A percentile compares a stretch with the other conserved stretches of the same genome.
Conservation (phyloP, 1,139 yeast species). For the Trichomonascaceae sp. region DNA sequence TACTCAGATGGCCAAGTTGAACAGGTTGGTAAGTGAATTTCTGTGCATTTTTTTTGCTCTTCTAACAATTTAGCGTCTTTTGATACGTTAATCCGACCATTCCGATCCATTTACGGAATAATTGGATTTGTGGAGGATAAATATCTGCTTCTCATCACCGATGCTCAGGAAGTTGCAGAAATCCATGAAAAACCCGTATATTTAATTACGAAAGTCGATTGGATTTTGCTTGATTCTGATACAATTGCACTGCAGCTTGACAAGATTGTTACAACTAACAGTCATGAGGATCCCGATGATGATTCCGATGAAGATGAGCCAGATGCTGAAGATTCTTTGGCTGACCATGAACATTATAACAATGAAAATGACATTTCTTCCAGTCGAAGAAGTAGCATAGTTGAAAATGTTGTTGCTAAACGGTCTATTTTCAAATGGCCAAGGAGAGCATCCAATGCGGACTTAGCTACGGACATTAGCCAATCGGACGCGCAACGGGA, state of each 20-base stretch:
- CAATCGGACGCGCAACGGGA: not conserved
- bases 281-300: not conserved
- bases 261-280: not conserved
- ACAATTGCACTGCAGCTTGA: not conserved
- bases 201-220: constrained; percentile 13
- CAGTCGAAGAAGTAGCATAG: constrained; percentile 5
- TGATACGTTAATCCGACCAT: not conserved
- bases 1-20: constrained; percentile 3
- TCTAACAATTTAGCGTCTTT: not conserved
- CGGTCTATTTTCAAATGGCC: not conserved
- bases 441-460: not conserved
- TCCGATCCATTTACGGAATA: constrained; percentile 14
- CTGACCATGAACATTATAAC: not conserved
- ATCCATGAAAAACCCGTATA: constrained; percentile 15
- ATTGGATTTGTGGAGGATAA: constrained; percentile 21
- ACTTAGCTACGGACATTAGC: not conserved
- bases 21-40: not conserved
- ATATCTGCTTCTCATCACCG: constrained; percentile 19
- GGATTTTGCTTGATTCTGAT: constrained; percentile 17
- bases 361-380: not conserved
- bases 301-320: not conserved
- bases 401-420: constrained; percentile 11
- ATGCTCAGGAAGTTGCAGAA: constrained; percentile 14
- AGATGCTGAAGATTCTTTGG: not conserved
- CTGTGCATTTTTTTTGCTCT: too few species aligned